Evolutionary conservation across 768 basidiomycete species (phyloP).

Genomic region (Serendipita vermifera): DNA sequence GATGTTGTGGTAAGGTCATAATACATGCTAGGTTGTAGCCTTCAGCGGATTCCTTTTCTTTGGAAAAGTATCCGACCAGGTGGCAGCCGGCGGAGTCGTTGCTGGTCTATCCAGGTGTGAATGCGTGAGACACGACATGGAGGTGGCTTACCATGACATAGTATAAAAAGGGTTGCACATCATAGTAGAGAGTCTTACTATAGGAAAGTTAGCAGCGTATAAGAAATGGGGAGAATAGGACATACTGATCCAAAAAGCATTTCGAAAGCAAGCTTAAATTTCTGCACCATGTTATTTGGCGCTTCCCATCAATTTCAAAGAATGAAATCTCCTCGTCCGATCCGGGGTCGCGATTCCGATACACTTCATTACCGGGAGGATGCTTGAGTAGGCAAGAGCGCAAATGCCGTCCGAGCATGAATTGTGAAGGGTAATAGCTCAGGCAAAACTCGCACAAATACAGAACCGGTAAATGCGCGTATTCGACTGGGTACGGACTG

Average conservation of each 20-base stretch:
- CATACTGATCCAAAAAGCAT: conserved; percentile 95
- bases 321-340: conserved; percentile 85
- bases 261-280: conserved; percentile 94
- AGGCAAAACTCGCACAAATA: conserved; percentile 99
- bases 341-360: conserved; percentile 34
- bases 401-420: conserved; percentile 88
- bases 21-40: conserved; percentile 99
- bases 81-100: conserved; percentile 88
- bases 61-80: conserved; percentile 95
- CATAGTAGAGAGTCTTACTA: conserved; percentile 97
- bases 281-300: conserved; percentile 91
- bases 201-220: conserved; percentile 11
- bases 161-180: conserved; percentile 99
- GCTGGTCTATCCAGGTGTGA: conserved; percentile 38
- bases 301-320: conserved; percentile 96
- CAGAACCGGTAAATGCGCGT: conserved; percentile 84
- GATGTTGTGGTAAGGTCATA: conserved; percentile 94
- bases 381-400: conserved; percentile 81
- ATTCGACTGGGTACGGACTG: conserved; percentile 97
- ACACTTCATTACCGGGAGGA: conserved; percentile 98
- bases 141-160: conserved; percentile 77
- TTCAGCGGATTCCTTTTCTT: conserved; percentile 97
- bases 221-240: conserved; percentile 19
- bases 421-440: conserved; percentile 76
- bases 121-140: conserved; percentile 11